Base-by-base conservation (phyloP, 129 eudicot species). In the Centella asiatica region DNA sequence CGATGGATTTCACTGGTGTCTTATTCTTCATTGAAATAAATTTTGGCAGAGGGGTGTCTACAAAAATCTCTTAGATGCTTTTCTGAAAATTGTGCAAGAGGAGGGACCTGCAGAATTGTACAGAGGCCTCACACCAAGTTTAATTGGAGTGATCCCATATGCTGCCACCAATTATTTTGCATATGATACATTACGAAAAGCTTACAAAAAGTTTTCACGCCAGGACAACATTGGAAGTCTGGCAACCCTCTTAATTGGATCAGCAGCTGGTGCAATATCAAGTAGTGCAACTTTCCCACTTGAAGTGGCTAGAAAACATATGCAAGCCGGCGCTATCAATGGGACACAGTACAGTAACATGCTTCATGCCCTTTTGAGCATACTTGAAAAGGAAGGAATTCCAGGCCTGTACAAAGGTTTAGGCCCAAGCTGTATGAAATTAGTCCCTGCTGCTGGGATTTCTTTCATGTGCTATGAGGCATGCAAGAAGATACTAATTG, bases 391-490 rank as follows among this genome's bases (percentile, higher is more conserved):
- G 18, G 97, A 89, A 74, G 97, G 97, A 27, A 62, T 85, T 6
- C 55, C 46, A 7, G 97, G 95, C 49, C 69, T 85, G 20, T 85
- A 85, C 49, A 77, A 85, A 19, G 97, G 97, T 27, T 59, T 89
- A 59, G 97, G 97, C 2, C 97, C 97, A 0, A 89, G 95, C 63
- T 85, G 97, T 69, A 37, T 89, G 48, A 89, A 89, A 56, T 57
- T 89, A 11, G 92, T 89, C 6, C 97, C 97, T 25, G 97, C 95
- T 40, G 95, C 95, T 19, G 97, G 97, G 55, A 89, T 88, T 31
- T 88, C 96, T n/a, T 85, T 88, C 83, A 88, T 88, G 96, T 88
- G 95, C 61, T 85, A 89, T 17, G 97, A 89, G 69, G 90, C 88
- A 2, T 84, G 94, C 75, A 88, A 88, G 85, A 88, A 69, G 53